Percentiles rank a stretch among this genome's conserved stretches.
These are phyloP conservation scores for Myotisia sp. DNA, from an alignment of 2,329 filamentous ascomycete genomes.

Conservation along the genomic window DNA sequence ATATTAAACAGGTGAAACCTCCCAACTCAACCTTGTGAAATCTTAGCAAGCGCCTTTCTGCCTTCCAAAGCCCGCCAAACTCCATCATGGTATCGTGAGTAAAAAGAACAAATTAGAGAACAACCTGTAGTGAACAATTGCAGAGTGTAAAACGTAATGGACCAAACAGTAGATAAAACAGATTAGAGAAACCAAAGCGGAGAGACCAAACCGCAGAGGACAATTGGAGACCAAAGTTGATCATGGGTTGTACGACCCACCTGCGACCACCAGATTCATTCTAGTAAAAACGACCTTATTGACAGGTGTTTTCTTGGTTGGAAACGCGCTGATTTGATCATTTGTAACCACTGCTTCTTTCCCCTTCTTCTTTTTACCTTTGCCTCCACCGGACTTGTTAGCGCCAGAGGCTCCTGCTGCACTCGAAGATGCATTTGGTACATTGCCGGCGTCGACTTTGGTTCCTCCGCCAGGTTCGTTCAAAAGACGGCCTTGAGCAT, in stretches of 20 bases:
- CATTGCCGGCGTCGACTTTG: slow-evolving; percentile 40
- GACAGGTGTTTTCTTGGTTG: slow-evolving; percentile 90
- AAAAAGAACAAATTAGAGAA: too few relatives aligned
- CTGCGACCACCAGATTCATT: slow-evolving; percentile 86
- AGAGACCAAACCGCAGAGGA: too few relatives aligned
- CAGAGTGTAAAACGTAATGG: too few relatives aligned
- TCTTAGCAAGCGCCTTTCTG: too few relatives aligned
- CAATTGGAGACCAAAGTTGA: too few relatives aligned
- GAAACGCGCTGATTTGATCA: slow-evolving; percentile 88
- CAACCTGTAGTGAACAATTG: too few relatives aligned
- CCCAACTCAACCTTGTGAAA: too few relatives aligned
- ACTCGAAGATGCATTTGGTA: slow-evolving; percentile 29
- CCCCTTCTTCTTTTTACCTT: slow-evolving; percentile 49
- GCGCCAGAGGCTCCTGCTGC: slow-evolving; percentile 20
- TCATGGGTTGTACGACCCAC: slow-evolving; percentile 52
- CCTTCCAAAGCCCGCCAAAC: too few relatives aligned
- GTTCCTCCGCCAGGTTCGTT: slow-evolving; percentile 35
- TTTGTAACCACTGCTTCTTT: slow-evolving; percentile 84
- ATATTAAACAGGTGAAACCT: too few relatives aligned
- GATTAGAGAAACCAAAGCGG: too few relatives aligned
- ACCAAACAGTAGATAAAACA: too few relatives aligned
- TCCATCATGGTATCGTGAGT: too few relatives aligned
- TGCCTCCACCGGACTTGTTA: slow-evolving; percentile 5
- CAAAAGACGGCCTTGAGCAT: slow-evolving; percentile 41
- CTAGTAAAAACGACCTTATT: slow-evolving; percentile 86